These are phyloP conservation scores for Fusarium napiforme DNA, from an alignment of 2,329 filamentous ascomycete species.

Conservation along the genomic window DNA sequence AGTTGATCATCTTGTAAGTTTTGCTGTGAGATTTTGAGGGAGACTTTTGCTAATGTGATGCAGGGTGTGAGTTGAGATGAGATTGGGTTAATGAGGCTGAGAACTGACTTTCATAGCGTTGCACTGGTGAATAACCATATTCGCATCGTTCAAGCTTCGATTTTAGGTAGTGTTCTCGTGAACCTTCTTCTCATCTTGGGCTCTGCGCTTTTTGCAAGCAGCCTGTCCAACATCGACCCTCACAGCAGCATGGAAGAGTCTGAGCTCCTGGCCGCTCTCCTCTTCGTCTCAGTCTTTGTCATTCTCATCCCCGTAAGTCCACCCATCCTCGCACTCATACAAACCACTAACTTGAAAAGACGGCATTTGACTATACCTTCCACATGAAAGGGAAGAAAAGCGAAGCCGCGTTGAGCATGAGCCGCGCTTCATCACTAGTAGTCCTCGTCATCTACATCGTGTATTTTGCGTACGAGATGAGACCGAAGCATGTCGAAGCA, in stretches of 20 bases:
- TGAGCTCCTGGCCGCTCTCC: slow-evolving; percentile 50
- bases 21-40: background rate
- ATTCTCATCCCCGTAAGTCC: slow-evolving; percentile 51
- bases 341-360: slow-evolving; percentile 38
- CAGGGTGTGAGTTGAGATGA: slow-evolving; percentile 49
- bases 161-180: slow-evolving; percentile 81
- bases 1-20: slow-evolving; percentile 68
- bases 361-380: slow-evolving; percentile 63
- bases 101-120: slow-evolving; percentile 55
- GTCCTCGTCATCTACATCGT: slow-evolving; percentile 77
- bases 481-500: slow-evolving; percentile 71
- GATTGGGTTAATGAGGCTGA: background rate
- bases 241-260: slow-evolving; percentile 50
- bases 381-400: slow-evolving; percentile 66
- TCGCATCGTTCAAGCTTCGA: slow-evolving; percentile 78
- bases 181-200: slow-evolving; percentile 80
- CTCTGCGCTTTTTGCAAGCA: slow-evolving; percentile 78
- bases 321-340: rapidly evolving
- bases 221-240: slow-evolving; percentile 75
- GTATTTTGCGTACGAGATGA: slow-evolving; percentile 82
- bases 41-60: slow-evolving; percentile 41
- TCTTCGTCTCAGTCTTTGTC: slow-evolving; percentile 54
- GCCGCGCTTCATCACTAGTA: slow-evolving; percentile 80
- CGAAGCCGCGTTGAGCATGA: slow-evolving; percentile 74
- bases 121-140: slow-evolving; percentile 69